These are phyloP conservation scores for Tuber brumale DNA, from an alignment of 495 filamentous ascomycete species.

Conservation along the genomic window DNA sequence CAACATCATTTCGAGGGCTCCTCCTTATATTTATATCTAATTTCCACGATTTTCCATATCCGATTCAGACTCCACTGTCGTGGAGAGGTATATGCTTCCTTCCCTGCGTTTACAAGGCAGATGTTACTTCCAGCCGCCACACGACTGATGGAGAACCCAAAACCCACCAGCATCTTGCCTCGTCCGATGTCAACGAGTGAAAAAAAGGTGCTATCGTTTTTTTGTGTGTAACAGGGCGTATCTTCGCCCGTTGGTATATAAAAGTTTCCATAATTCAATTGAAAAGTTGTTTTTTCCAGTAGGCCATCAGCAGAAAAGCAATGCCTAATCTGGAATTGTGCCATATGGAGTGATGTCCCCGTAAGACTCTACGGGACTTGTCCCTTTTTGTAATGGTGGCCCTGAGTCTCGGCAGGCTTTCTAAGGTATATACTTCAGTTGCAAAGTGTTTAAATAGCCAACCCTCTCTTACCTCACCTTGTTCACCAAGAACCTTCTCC, in stretches of 20 bases:
- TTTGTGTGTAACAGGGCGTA: neutral
- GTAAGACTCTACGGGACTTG: neutral
- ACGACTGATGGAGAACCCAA: neutral
- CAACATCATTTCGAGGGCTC: neutral
- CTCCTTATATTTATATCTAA: neutral
- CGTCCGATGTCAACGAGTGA: neutral
- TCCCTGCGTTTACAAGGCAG: neutral
- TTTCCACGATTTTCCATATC: neutral
- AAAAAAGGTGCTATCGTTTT: neutral
- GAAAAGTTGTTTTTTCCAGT: neutral
- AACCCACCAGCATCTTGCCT: neutral
- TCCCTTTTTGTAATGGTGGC: neutral
- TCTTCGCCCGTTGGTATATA: neutral
- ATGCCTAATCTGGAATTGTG: neutral
- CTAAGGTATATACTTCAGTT: neutral
- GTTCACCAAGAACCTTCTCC: neutral
- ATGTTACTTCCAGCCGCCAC: neutral
- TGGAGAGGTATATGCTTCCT: neutral
- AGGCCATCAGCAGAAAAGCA: neutral
- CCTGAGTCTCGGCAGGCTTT: neutral
- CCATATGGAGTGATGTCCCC: neutral
- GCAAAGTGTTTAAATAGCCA: neutral
- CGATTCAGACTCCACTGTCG: neutral
- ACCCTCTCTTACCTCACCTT: neutral
- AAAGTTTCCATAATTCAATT: neutral